Evolutionary conservation across 805 yeast species (phyloP), one percentile per base, ranked within the genome.

Genomic region (Myxozyma lipomycoides): DNA sequence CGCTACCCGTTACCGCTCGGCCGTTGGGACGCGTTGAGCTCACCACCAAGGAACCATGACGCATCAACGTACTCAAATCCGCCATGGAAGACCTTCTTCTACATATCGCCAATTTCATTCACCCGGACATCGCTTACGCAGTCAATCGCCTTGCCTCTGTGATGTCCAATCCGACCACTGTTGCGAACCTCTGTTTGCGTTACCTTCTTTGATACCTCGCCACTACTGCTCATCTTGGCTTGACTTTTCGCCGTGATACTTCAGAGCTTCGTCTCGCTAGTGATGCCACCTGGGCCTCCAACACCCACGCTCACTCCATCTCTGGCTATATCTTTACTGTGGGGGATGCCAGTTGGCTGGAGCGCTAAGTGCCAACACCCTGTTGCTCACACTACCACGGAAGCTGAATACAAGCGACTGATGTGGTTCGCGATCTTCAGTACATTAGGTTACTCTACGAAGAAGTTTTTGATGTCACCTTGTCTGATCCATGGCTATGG

Each of bases 1-100:
- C 9, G 43, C 43, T 17, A 23, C 19, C n/a, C 25, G 30, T 15
- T 40, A 21, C 30, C 43, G 43, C 30, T 40, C 43, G 18, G 30
- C 43, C 6, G 43, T 40, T 40, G 43, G 43, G 84, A 75, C 37
- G 98, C 98, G 66, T 93, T 93, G 66, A 91, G 77, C 72, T 85
- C 82, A 65, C 98, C 98, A 56, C 87, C 90, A 44, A 88, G 71
- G 65, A 93, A 93, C 98, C 98, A 93, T 34, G 97, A 88, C 46
- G 82, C 73, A 65, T 87, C 95, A 56, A 91, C 95, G 60, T 82
- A 70, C 59, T 75, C 78, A 58, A 84, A 78, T 47, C 84, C 75
- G 34, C 93, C 95, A 46, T 71, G 70, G 50, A 72, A 59, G 62
- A 78, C 93, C 52, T 77, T 74, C 61, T 76, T 17, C 43, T 21